These are phyloP conservation scores for Hypoxylon sp. DNA, from an alignment of 2,329 filamentous ascomycete genomes.

Conservation along the genomic window DNA sequence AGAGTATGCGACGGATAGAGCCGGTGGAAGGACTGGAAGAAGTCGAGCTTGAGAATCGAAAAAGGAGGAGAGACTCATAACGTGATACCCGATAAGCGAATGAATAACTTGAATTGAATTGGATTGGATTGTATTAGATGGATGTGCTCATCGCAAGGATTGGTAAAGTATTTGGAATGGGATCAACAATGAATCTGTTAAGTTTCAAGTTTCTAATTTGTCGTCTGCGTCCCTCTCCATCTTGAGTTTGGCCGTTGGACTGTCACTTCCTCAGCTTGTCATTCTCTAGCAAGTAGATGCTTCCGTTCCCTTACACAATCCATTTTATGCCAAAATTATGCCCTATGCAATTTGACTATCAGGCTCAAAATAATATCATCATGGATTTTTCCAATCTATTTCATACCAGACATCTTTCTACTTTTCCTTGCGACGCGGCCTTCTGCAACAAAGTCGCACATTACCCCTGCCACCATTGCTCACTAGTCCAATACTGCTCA, in stretches of 20 bases:
- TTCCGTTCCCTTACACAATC: no score
- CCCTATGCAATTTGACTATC: neutral
- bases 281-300: no score
- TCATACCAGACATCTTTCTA: neutral
- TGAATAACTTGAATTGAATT: slow-evolving; percentile 10
- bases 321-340: no score
- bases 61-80: slow-evolving; percentile 40
- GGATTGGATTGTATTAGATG: neutral
- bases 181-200: neutral
- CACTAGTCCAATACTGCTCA: slow-evolving; percentile 2
- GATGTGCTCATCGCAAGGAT: neutral
- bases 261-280: neutral
- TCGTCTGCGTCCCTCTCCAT: no score
- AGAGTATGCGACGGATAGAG: slow-evolving; percentile 32
- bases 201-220: neutral
- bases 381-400: neutral
- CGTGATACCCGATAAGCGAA: slow-evolving; percentile 27
- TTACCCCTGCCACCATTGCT: neutral
- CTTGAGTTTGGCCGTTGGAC: no score
- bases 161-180: neutral
- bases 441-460: neutral
- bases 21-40: slow-evolving; percentile 48
- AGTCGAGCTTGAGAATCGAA: slow-evolving; percentile 44
- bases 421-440: slow-evolving; percentile 4
- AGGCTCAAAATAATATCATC: neutral